A percentile compares a stretch with the other conserved stretches of the same genome.
phyloP scores from a whole-genome alignment of 306 rosid genomes.

The Malus asiatica region DNA sequence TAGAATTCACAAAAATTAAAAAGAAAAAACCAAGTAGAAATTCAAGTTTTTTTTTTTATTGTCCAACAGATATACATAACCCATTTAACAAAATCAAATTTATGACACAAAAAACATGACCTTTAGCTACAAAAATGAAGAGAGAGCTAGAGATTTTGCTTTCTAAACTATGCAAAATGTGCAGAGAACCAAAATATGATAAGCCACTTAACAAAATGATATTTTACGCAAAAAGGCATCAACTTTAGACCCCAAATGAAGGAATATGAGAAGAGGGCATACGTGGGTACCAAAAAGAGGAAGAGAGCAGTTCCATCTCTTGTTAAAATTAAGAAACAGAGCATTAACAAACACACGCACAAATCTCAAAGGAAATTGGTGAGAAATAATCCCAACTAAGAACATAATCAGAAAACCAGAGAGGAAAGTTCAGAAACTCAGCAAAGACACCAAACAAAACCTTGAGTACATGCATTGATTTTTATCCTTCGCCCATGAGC shows the following conservation, averaged over 20 bases:
- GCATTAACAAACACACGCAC: background rate
- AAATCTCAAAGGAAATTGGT: background rate
- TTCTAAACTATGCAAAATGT: background rate
- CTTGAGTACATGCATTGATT: slow-evolving; percentile 47
- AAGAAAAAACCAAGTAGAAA: background rate
- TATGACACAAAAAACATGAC: background rate
- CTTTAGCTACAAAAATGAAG: background rate
- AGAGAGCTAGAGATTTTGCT: background rate
- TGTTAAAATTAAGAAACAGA: slow-evolving; percentile 4
- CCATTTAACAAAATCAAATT: background rate
- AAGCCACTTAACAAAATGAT: background rate
- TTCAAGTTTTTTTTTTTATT: background rate
- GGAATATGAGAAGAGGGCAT: slow-evolving; percentile 4
- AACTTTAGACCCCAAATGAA: background rate
- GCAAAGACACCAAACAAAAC: slow-evolving; percentile 70
- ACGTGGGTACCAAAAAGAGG: slow-evolving; percentile 88
- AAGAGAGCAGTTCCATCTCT: slow-evolving; percentile 82
- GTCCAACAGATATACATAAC: no score
- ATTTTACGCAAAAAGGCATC: background rate
- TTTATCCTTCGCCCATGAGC: no score
- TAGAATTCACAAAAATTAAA: no score
- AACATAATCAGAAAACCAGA: background rate
- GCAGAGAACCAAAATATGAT: background rate
- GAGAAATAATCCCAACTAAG: background rate
- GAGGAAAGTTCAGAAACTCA: slow-evolving; percentile 13